Percentiles rank a stretch among this genome's conserved stretches.
phyloP scores from a whole-genome alignment of 441 rosid species.

The Sinapis alba region DNA sequence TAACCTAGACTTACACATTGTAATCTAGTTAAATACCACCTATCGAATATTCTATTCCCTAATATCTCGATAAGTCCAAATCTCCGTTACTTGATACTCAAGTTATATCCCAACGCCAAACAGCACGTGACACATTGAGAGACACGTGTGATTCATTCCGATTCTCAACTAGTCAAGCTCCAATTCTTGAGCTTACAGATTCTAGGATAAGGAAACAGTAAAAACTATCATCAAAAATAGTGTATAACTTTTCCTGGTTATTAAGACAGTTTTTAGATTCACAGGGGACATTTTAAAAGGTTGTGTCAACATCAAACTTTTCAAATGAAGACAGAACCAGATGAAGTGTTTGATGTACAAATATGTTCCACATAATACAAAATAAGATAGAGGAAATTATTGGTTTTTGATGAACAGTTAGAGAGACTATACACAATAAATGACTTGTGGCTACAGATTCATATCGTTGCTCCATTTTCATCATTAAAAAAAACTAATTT shows the following conservation, averaged over 20 bases:
- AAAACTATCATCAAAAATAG: slow-evolving; percentile 1
- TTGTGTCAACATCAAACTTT: slow-evolving; percentile 26
- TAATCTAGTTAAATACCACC: too few species aligned
- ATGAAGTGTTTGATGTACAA: slow-evolving; percentile 28
- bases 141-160: too few species aligned
- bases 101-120: too few species aligned
- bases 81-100: too few species aligned
- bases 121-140: too few species aligned
- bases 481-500: background rate
- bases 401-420: slow-evolving; percentile 33
- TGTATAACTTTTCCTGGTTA: slow-evolving; percentile 1
- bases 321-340: slow-evolving; percentile 33
- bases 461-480: too few species aligned
- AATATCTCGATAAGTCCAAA: too few species aligned
- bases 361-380: slow-evolving; percentile 36
- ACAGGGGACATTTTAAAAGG: slow-evolving; percentile 8
- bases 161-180: too few species aligned
- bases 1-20: too few species aligned
- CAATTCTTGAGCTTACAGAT: too few species aligned
- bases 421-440: background rate
- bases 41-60: too few species aligned
- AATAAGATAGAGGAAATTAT: slow-evolving; percentile 9
- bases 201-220: slow-evolving; percentile 30
- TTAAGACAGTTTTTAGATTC: slow-evolving; percentile 25
- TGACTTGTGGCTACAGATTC: slow-evolving; percentile 36